Evolutionary conservation across 225 moss, liverwort and hornwort genomes (phyloP), one percentile per base, ranked within the genome.

Genomic region (Takakia lepidozioides): DNA sequence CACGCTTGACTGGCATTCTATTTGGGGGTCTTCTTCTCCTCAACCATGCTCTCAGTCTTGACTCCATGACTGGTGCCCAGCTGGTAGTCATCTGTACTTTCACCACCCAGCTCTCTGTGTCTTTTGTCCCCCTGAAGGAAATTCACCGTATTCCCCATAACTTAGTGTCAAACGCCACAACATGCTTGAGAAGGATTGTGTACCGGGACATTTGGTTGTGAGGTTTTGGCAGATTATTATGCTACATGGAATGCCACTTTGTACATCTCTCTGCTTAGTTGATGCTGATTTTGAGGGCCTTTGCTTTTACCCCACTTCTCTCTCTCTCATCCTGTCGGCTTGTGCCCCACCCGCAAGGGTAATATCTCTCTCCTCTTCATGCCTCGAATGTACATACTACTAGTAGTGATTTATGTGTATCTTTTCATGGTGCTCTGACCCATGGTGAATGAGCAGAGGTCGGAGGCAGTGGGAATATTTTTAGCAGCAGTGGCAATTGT

Each of bases 21-120:
- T 99, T 99, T 47, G 98, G 98, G 25, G 70, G 75, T 38, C 56
- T 91, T 2, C 42, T 99, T 41, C 57, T 91, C 25, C 45, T 79
- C 49, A 91, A 99, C 58, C 98, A 99, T 60, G 78, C 51, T 43
- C 54, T 70, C 36, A 85, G 83, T 66, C 49, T 76, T 37, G 63
- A 62, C 44, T 83, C 87, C 47, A 56, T 81, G 53, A 81, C 91
- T 10, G 63, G 59, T 60, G 85, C 91, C 9, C 91, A 87, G 51
- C 37, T 70, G 85, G 95, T 98, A 77, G n/a, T n/a, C n/a, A n/a
- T n/a, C n/a, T n/a, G n/a, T n/a, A n/a, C n/a, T n/a, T n/a, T 15
- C 10, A n/a, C 0, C 47, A 5, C 9, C 21, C 22, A 13, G 21
- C 23, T 23, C 22, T 25, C 45, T 19, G 5, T 23, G 14, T 46